These are phyloP conservation scores for Ascochyta koolunga DNA, from an alignment of 2,329 filamentous ascomycete species.

Conservation along the genomic window DNA sequence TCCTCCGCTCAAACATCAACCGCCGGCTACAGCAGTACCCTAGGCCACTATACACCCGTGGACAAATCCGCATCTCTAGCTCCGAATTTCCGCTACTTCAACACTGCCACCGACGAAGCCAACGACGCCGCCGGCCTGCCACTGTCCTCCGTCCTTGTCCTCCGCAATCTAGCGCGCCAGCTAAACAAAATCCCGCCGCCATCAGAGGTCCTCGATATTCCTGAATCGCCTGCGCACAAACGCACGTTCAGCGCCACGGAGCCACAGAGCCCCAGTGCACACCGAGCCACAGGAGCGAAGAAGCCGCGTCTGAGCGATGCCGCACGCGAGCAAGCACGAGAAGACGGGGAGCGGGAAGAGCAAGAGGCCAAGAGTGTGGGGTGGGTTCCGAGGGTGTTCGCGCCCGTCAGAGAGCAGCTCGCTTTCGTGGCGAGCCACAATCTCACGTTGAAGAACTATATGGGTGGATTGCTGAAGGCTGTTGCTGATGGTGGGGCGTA, in stretches of 20 bases:
- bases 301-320: slow-evolving; percentile 45
- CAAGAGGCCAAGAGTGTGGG: slow-evolving; percentile 59
- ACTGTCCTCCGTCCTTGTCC: slow-evolving; percentile 76
- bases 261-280: slow-evolving; percentile 32
- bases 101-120: slow-evolving; percentile 57
- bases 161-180: slow-evolving; percentile 73
- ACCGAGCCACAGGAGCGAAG: slow-evolving; percentile 51
- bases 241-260: slow-evolving; percentile 38
- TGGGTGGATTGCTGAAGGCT: slow-evolving; percentile 45
- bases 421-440: slow-evolving; percentile 76
- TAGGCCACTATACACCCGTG: neutral
- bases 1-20: slow-evolving; percentile 37
- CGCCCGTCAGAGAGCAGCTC: slow-evolving; percentile 67
- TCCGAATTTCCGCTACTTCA: slow-evolving; percentile 49
- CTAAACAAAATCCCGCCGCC: slow-evolving; percentile 47
- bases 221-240: slow-evolving; percentile 39
- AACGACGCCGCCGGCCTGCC: slow-evolving; percentile 75
- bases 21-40: neutral
- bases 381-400: slow-evolving; percentile 73
- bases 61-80: slow-evolving; percentile 19
- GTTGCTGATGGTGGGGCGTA: slow-evolving; percentile 42
- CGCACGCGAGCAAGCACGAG: slow-evolving; percentile 35
- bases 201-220: slow-evolving; percentile 28
- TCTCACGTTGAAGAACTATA: slow-evolving; percentile 47
- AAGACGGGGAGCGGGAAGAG: slow-evolving; percentile 49